Evolutionary conservation across 768 basidiomycete species (phyloP).

Genomic region (Termitomyces sp.): DNA sequence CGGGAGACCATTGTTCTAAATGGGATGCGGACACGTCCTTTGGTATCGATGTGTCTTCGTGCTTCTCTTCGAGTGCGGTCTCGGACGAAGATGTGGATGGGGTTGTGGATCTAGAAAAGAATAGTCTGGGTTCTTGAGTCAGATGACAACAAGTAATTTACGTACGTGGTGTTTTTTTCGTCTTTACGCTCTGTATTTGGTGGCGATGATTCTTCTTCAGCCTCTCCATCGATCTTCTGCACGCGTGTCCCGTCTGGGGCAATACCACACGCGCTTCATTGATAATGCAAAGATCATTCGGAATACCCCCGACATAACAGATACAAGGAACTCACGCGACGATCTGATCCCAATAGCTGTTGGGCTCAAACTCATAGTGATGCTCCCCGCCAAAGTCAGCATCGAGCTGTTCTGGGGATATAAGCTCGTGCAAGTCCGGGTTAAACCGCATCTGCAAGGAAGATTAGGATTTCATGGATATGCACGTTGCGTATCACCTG

Average conservation of each 20-base stretch:
- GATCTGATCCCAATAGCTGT: constrained; percentile 76
- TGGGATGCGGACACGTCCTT: neutral
- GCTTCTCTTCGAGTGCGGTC: constrained; percentile 10
- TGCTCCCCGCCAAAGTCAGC: constrained; percentile 78
- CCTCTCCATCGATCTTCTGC: constrained; percentile 12
- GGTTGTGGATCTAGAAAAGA: neutral
- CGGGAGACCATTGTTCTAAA: constrained; percentile 1
- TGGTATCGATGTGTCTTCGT: neutral
- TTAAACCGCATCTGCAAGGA: constrained; percentile 76
- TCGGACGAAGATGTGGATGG: constrained; percentile 2
- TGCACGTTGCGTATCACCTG: neutral
- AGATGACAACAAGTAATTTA: neutral
- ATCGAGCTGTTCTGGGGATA: constrained; percentile 73
- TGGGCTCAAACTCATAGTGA: constrained; percentile 67
- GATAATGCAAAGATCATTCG: neutral
- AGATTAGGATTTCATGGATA: neutral
- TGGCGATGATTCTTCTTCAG: neutral
- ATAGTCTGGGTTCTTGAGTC: neutral
- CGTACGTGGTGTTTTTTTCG: constrained; percentile 1
- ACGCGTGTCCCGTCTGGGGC: constrained; percentile 50
- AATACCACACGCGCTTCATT: constrained; percentile 46
- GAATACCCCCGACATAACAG: neutral
- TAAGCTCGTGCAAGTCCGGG: constrained; percentile 70
- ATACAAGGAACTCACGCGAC: constrained; percentile 43
- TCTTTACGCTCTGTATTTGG: neutral